phyloP scores from a whole-genome alignment of 176 grass and related monocot species.

The Miscanthus lutarioriparius region DNA sequence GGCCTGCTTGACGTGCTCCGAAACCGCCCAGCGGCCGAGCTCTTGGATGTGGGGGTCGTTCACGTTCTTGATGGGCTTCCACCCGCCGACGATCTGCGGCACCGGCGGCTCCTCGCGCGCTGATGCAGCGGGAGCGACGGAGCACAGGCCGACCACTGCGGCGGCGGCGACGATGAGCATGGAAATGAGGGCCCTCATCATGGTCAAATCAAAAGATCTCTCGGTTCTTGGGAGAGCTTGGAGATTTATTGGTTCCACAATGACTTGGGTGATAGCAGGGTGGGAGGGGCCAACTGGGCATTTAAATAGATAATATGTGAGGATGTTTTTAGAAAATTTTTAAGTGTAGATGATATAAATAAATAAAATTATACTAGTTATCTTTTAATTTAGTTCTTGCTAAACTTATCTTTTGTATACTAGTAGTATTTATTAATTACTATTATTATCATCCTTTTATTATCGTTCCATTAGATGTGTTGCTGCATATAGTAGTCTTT shows the following conservation, averaged over 20 bases:
- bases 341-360: neutral
- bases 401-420: neutral
- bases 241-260: neutral
- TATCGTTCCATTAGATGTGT: no score
- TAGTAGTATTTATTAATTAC: neutral
- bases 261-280: neutral
- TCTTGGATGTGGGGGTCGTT: conserved; percentile 46
- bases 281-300: neutral
- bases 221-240: neutral
- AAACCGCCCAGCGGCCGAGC: conserved; percentile 40
- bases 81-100: neutral
- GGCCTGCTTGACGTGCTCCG: conserved; percentile 32
- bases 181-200: neutral
- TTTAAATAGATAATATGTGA: neutral
- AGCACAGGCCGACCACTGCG: neutral
- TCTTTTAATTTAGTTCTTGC: neutral
- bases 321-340: neutral
- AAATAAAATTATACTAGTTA: neutral
- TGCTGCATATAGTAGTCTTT: no score
- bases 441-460: neutral
- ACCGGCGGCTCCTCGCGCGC: neutral
- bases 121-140: neutral
- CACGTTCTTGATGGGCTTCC: conserved; percentile 31
- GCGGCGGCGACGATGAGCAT: neutral
- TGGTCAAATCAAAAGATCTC: neutral